phyloP scores from a whole-genome alignment of 495 filamentous ascomycete genomes.

The Penicillium ucsense region DNA sequence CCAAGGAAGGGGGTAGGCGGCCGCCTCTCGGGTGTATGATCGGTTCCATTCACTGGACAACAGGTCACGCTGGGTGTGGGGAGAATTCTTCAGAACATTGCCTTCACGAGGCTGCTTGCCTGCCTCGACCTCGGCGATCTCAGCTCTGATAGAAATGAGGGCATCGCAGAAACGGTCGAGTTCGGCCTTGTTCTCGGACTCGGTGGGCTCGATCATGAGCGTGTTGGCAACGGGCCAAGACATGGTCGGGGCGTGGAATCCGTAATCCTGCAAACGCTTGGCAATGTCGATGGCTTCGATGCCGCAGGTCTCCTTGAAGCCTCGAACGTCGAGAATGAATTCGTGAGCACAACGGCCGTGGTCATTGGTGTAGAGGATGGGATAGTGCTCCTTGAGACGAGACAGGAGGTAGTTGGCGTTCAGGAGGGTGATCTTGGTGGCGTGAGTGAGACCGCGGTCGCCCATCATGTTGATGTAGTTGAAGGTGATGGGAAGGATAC shows the following conservation, averaged over 20 bases:
- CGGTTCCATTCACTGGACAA: conserved; percentile 62
- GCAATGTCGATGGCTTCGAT: conserved; percentile 95
- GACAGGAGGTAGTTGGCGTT: conserved; percentile 98
- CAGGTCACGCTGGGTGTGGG: conserved; percentile 79
- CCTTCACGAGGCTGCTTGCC: conserved; percentile 65
- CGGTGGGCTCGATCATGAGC: conserved; percentile 97
- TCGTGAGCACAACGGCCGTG: conserved; percentile 90
- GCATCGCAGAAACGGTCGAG: conserved; percentile 93
- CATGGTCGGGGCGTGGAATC: conserved; percentile 98
- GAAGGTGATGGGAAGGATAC: conserved; percentile 95
- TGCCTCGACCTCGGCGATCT: conserved; percentile 79
- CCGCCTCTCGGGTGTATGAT: conserved; percentile 68
- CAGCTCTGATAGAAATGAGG: conserved; percentile 75
- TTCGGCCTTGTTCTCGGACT: conserved; percentile 88
- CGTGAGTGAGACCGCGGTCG: conserved; percentile 77
- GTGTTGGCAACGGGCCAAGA: conserved; percentile 95
- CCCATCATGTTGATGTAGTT: conserved; percentile 98
- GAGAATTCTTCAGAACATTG: conserved; percentile 91
- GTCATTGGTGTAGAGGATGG: conserved; percentile 85
- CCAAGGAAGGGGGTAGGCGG: conserved; percentile 81
- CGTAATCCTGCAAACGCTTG: conserved; percentile 96
- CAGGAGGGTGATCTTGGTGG: conserved; percentile 86
- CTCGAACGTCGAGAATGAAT: conserved; percentile 89
- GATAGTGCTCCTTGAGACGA: conserved; percentile 80
- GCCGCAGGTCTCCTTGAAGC: conserved; percentile 75